A percentile compares a stretch with the other conserved stretches of the same genome.
Evolutionary conservation across 2,329 filamentous ascomycete species (phyloP).

Genomic region (Phialophora macrospora): DNA sequence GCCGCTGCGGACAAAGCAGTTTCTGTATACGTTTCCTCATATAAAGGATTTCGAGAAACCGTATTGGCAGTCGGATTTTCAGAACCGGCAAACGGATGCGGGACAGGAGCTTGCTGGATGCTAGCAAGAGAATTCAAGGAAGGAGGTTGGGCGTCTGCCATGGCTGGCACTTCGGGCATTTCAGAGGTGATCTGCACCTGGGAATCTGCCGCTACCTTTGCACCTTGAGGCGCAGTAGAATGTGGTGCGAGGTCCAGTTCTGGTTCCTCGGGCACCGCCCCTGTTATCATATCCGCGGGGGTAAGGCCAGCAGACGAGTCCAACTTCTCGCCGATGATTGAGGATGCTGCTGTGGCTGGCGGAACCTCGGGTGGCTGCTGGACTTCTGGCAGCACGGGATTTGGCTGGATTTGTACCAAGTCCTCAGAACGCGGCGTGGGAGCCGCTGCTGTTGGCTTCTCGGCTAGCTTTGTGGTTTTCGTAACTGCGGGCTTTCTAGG

Average conservation of each 20-base stretch:
- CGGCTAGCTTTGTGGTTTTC: constrained; percentile 36
- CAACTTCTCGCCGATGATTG: not conserved
- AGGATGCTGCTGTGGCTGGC: not conserved
- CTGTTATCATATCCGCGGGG: not conserved
- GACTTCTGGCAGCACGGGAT: constrained; percentile 17
- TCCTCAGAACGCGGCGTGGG: not conserved
- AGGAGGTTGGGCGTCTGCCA: not conserved
- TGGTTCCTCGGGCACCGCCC: not conserved
- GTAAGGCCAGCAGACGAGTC: not conserved
- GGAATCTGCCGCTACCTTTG: not conserved
- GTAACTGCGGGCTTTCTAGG: constrained; percentile 44
- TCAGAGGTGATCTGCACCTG: not conserved
- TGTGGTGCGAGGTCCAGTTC: not conserved
- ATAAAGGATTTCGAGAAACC: not conserved
- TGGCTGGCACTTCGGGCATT: not conserved
- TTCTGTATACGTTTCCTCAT: not conserved
- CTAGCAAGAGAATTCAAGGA: not conserved
- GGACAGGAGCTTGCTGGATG: not conserved
- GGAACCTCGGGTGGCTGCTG: not conserved
- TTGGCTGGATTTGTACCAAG: constrained; percentile 24
- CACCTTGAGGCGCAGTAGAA: not conserved
- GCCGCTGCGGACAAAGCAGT: not conserved
- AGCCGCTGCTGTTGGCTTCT: constrained; percentile 20
- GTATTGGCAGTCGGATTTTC: not conserved
- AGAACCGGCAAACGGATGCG: not conserved